These are phyloP conservation scores for Coemansia sp. DNA, from an alignment of 192 early-diverging fungal species.

Conservation along the genomic window DNA sequence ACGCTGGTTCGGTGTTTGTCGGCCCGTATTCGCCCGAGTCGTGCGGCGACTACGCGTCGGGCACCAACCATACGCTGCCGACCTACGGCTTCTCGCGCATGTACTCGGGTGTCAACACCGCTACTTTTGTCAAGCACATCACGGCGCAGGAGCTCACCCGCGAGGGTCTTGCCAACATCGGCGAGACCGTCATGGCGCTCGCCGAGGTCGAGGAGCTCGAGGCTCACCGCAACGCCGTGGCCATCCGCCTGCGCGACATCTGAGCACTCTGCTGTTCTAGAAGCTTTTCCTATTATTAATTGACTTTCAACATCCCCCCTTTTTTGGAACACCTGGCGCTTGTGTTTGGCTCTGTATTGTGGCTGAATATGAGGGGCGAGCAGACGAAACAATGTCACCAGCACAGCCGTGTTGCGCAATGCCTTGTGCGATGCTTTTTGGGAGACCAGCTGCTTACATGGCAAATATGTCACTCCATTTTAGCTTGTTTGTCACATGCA, in stretches of 20 bases:
- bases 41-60: slow-evolving; percentile 98
- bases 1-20: slow-evolving; percentile 97
- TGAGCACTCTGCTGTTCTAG: not conserved
- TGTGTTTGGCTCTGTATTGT: not conserved
- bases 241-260: slow-evolving; percentile 70
- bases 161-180: slow-evolving; percentile 81
- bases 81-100: slow-evolving; percentile 98
- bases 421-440: not conserved
- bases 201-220: slow-evolving; percentile 96
- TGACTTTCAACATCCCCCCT: not conserved
- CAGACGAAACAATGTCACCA: not conserved
- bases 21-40: slow-evolving; percentile 95
- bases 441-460: not conserved
- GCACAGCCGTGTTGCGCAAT: not conserved
- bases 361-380: not conserved
- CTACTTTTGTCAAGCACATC: slow-evolving; percentile 96
- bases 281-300: not conserved
- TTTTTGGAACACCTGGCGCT: not conserved
- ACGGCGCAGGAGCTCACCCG: slow-evolving; percentile 89
- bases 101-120: slow-evolving; percentile 98
- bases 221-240: slow-evolving; percentile 96
- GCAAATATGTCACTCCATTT: not conserved
- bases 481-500: not conserved
- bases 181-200: slow-evolving; percentile 89
- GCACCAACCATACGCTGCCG: slow-evolving; percentile 99